Percentiles rank a stretch among this genome's conserved stretches.
These are phyloP conservation scores for Boletus rubescentipes DNA, from an alignment of 768 basidiomycete species.

Conservation along the genomic window DNA sequence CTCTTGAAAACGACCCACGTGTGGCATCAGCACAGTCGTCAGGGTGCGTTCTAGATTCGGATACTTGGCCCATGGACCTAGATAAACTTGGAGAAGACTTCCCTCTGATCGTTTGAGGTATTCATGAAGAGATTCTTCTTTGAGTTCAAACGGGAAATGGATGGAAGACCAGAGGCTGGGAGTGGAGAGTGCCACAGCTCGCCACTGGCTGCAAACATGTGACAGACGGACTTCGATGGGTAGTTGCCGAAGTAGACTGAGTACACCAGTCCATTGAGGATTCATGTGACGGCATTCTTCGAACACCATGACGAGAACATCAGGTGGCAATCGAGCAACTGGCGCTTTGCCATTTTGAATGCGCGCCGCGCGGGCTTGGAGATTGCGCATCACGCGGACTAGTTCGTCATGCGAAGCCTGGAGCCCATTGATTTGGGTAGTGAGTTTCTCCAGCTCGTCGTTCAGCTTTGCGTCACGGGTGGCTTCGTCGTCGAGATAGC, in stretches of 20 bases:
- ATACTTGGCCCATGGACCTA: conserved; percentile 34
- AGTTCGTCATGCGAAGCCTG: conserved; percentile 32
- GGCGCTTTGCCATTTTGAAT: conserved; percentile 30
- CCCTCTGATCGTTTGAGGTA: conserved; percentile 35
- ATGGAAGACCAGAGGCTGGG: conserved; percentile 37
- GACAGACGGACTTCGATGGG: conserved; percentile 35
- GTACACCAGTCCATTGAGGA: conserved; percentile 34
- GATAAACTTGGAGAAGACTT: conserved; percentile 31
- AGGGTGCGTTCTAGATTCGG: conserved; percentile 27
- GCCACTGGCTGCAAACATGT: conserved; percentile 36
- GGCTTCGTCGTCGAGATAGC: conserved; percentile 23
- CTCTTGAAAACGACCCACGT: conserved; percentile 29
- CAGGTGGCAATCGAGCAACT: conserved; percentile 32
- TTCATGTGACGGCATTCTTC: conserved; percentile 32
- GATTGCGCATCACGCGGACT: conserved; percentile 23
- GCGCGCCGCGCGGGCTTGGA: conserved; percentile 30
- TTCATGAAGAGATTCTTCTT: conserved; percentile 29
- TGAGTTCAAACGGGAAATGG: conserved; percentile 31
- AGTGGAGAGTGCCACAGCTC: conserved; percentile 32
- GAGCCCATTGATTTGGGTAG: conserved; percentile 24
- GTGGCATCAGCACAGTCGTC: conserved; percentile 28
- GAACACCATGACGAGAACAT: conserved; percentile 33
- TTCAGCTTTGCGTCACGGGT: conserved; percentile 2
- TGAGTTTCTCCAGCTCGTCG: conserved; percentile 29
- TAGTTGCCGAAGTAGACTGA: conserved; percentile 32